These are phyloP conservation scores for Pichia gijzeniarum DNA, from an alignment of 805 yeast species.

Conservation along the genomic window DNA sequence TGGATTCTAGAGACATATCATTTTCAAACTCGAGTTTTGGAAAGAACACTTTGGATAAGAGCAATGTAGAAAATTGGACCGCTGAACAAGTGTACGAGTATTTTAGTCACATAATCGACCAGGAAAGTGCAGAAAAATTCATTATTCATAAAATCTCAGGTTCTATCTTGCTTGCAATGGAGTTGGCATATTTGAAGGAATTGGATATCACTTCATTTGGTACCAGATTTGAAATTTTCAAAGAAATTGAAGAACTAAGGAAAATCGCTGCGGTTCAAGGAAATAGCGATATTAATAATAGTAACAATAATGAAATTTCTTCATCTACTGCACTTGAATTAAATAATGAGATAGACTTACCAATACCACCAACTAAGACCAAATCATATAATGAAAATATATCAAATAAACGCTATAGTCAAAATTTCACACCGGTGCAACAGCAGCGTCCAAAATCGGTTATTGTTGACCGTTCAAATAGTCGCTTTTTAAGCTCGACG, in stretches of 20 bases:
- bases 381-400: not conserved
- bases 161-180: constrained; percentile 74
- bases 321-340: not conserved
- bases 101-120: constrained; percentile 63
- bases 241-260: constrained; percentile 72
- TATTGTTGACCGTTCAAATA: not conserved
- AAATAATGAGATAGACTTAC: not conserved
- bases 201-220: constrained; percentile 91
- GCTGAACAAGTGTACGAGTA: constrained; percentile 81
- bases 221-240: constrained; percentile 85
- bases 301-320: not conserved
- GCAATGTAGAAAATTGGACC: constrained; percentile 60
- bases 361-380: not conserved
- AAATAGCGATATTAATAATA: not conserved
- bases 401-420: not conserved
- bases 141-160: constrained; percentile 88
- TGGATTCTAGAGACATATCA: constrained; percentile 2
- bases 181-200: constrained; percentile 81
- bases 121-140: constrained; percentile 70
- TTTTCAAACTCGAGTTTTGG: not conserved
- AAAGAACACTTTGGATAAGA: constrained; percentile 34
- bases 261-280: constrained; percentile 18
- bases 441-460: constrained; percentile 17
- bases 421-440: not conserved
- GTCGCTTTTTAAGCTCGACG: not conserved